Base-by-base conservation (phyloP, 2,329 filamentous ascomycete species). In the Penicillium occitanis region DNA sequence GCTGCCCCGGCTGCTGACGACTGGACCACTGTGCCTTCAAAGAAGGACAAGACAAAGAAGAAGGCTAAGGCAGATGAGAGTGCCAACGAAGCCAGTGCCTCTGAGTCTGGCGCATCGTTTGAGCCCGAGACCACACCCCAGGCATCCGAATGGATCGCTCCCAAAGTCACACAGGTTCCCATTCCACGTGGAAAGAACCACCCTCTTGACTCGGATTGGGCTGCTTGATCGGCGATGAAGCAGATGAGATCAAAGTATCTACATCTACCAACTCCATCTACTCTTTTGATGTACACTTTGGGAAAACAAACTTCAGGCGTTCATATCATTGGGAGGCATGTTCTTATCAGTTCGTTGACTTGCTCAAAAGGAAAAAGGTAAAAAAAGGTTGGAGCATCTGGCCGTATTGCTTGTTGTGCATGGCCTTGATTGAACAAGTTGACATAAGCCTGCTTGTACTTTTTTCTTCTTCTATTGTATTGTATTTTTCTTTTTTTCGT, bases 21-120 rank as follows among this genome's bases (percentile, higher is more conserved):
- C 62, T 89, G 87, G 87, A 87, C 84, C 69, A 86, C 86, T 10
- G 87, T 89, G 28, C 79, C 84, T 37, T 85, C 80, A 73, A 88
- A 88, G 80, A 83, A 85, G 75, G 83, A 83, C 74, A 85, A 83
- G 74, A 33, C 65, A 17, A 83, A 82, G 76, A 79, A 77, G 69
- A 73, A 74, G 19, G 76, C 74, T 66, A 79, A 77, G 67, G 70
- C 73, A 42, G 78, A 79, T 22, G 80, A 81, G 60, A 81, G 77
- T 35, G 75, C 76, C 67, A 82, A 80, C 60, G 83, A 84, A 68
- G 73, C 75, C 61, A 81, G 79, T 69, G 75, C 73, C 33, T 74
- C 77, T 5, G 77, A 80, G 68, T 73, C 66, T 30, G 53, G 37
- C 33, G 19, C 66, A 14, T 33, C 44, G 22, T 19, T 48, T 44